Evolutionary conservation across 2,329 filamentous ascomycete species (phyloP), one percentile per base, ranked within the genome.

Genomic region (Boeremia exigua): DNA sequence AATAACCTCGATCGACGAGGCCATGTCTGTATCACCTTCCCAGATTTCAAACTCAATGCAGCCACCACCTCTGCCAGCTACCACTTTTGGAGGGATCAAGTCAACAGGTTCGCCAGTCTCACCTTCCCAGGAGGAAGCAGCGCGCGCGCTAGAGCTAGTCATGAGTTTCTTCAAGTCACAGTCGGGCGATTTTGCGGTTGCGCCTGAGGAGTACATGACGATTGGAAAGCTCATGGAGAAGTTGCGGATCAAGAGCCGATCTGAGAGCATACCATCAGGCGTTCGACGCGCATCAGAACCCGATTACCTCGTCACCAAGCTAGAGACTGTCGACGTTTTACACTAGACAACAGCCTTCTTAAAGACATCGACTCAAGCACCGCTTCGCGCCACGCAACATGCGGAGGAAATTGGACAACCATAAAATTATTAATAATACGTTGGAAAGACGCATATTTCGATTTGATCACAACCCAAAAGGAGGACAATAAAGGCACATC

Each of bases 201-300:
- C 95, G 68, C 85, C 91, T 42, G 84, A 85, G 66, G 93, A 97
- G 60, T 93, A 89, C 72, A 75, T 90, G 61, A 86, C 87, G 3
- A 87, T 97, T 43, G 82, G 91, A 15, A 91, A 92, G 71, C 79
- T 97, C 61, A 94, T 93, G 73, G 90, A 96, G 75, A 96, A 94
- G 76, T 82, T 96, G 28, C 87, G 90, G 57, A 79, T 96, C 32
- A 85, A 89, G 42, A 84, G 86, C 62, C 73, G 69, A 53, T 68
- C 67, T 23, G 71, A 73, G 49, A 71, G 64, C 60, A 58, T 75
- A 28, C 57, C 66, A 14, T 68, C 65, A 28, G 65, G 60, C 19
- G 68, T 75, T 56, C 74, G 74, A 58, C 73, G 72, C 45, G 68
- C 67, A 29, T 74, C 71, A 48, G 74, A 77, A 48, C 66, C 70